A percentile compares a stretch with the other conserved stretches of the same genome.
Evolutionary conservation across 129 eudicot species (phyloP).

Genomic region (Ambrosia artemisiifolia): DNA sequence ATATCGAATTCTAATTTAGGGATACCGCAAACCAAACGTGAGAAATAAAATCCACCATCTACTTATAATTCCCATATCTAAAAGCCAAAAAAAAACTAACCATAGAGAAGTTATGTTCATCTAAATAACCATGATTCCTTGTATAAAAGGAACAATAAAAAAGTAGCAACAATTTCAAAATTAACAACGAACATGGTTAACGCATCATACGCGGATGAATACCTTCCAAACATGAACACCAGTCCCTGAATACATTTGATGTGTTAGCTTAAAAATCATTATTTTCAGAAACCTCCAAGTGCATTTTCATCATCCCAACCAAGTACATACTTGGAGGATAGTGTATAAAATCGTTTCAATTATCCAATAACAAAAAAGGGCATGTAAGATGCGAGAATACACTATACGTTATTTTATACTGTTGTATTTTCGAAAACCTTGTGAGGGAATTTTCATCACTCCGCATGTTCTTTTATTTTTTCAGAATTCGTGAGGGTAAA

Average conservation of each 20-base stretch:
- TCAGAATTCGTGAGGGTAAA: no score
- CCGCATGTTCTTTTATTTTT: no score
- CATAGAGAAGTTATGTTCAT: background rate
- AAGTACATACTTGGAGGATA: no score
- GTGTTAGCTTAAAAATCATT: no score
- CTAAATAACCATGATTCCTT: background rate
- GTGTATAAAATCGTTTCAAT: no score
- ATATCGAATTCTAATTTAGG: background rate
- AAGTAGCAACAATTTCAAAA: background rate
- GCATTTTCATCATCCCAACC: no score
- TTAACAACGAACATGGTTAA: background rate
- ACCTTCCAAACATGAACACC: background rate
- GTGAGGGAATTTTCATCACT: no score
- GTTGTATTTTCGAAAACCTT: no score
- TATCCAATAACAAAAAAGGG: no score
- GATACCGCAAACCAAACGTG: background rate
- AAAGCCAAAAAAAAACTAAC: background rate
- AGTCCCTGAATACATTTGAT: background rate
- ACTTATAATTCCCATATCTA: background rate
- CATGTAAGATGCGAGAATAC: no score
- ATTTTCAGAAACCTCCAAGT: no score
- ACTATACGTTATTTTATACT: no score
- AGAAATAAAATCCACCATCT: background rate
- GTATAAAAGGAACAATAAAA: background rate
- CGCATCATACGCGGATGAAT: background rate